A percentile compares a stretch with the other conserved stretches of the same genome.
phyloP scores from a whole-genome alignment of 1,139 yeast genomes.

The Yamadazyma triangularis region DNA sequence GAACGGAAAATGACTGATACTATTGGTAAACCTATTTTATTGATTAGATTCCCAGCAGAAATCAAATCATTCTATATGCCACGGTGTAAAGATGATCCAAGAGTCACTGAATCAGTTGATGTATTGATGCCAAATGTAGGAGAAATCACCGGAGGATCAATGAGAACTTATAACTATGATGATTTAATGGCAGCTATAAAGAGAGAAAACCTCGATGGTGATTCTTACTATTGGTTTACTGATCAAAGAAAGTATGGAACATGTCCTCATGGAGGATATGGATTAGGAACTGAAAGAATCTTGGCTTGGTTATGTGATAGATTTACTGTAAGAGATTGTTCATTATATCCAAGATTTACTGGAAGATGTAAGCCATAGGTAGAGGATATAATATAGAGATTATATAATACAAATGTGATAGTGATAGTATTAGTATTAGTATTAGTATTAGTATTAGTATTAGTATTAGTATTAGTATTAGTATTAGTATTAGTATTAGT shows the following conservation, averaged over 20 bases:
- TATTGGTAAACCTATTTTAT: conserved; percentile 85
- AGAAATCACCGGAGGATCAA: conserved; percentile 97
- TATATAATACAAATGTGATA: no score
- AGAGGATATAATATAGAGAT: no score
- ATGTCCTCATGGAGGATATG: conserved; percentile 98
- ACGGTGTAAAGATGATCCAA: conserved; percentile 81
- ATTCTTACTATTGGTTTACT: conserved; percentile 88
- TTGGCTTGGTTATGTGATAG: conserved; percentile 98
- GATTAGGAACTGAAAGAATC: conserved; percentile 96
- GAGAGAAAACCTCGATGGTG: conserved; percentile 82
- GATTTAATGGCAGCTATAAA: conserved; percentile 87
- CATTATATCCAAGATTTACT: conserved; percentile 94
- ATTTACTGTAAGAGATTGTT: conserved; percentile 96
- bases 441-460: no score
- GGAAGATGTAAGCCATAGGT: conserved; percentile 92
- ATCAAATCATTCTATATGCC: conserved; percentile 98
- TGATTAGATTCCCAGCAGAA: conserved; percentile 93
- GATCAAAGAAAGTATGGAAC: conserved; percentile 97
- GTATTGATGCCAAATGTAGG: conserved; percentile 99
- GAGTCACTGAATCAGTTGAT: conserved; percentile 97
- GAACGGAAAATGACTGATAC: conserved; percentile 98
- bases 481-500: no score
- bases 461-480: no score
- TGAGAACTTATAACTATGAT: conserved; percentile 84
- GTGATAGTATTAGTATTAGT: no score